Conservation (phyloP, 305 asterid species). For the Fraxinus sp. region DNA sequence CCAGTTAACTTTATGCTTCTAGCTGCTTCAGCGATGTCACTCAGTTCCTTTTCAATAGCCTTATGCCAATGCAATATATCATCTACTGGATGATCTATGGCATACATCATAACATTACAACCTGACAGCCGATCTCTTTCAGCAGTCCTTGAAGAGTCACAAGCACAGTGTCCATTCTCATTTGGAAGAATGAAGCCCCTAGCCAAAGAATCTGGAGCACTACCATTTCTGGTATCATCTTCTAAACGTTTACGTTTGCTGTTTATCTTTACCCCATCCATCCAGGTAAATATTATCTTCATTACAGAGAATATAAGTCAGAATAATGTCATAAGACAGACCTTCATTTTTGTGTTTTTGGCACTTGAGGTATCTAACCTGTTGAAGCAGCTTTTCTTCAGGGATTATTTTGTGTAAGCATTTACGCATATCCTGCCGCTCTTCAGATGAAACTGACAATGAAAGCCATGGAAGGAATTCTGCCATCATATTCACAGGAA, state of each 20-base stretch:
- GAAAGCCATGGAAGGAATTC: slow-evolving; percentile 99
- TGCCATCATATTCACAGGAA: slow-evolving; percentile 98
- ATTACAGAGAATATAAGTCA: slow-evolving; percentile 32
- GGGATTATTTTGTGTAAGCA: slow-evolving; percentile 86
- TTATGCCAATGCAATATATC: slow-evolving; percentile 92
- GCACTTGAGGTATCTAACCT: slow-evolving; percentile 49
- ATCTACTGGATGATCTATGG: slow-evolving; percentile 57
- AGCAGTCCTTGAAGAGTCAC: slow-evolving; percentile 44
- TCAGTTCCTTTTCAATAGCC: slow-evolving; percentile 83
- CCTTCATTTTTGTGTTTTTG: slow-evolving; percentile 15
- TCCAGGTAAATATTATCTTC: slow-evolving; percentile 92
- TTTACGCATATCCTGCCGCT: slow-evolving; percentile 80
- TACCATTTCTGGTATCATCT: slow-evolving; percentile 37
- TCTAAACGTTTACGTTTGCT: slow-evolving; percentile 76
- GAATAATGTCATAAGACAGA: slow-evolving; percentile 19
- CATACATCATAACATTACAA: slow-evolving; percentile 4
- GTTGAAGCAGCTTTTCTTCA: slow-evolving; percentile 81
- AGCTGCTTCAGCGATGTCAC: slow-evolving; percentile 86
- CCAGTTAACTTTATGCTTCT: slow-evolving; percentile 69
- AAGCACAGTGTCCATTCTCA: slow-evolving; percentile 48
- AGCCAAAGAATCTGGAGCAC: slow-evolving; percentile 22
- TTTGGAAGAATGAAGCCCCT: slow-evolving; percentile 28
- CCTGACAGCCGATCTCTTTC: slow-evolving; percentile 41
- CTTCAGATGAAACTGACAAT: slow-evolving; percentile 74
- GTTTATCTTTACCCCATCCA: slow-evolving; percentile 74